phyloP scores from a whole-genome alignment of 345 rosid species.

The Erucastrum elatum region DNA sequence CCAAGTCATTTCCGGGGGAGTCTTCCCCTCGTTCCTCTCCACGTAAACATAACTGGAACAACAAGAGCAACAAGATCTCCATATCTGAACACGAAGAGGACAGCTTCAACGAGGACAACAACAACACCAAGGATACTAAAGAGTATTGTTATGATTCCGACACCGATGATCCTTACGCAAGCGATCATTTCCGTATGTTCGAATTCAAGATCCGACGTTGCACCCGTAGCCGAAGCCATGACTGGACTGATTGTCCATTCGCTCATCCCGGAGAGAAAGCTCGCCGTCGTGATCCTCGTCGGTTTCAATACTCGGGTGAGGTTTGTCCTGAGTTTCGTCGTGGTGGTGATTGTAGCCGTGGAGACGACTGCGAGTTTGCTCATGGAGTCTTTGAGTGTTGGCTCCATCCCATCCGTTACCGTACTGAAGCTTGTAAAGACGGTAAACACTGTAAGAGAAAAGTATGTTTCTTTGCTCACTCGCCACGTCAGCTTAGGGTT shows the following conservation, averaged over 20 bases:
- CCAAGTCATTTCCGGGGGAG: constrained; percentile 27
- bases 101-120: neutral
- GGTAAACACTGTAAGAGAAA: constrained; percentile 70
- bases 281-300: constrained; percentile 81
- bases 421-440: constrained; percentile 79
- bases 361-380: constrained; percentile 73
- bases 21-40: constrained; percentile 34
- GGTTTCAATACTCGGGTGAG: constrained; percentile 63
- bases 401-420: constrained; percentile 73
- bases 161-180: constrained; percentile 60
- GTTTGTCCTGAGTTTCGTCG: constrained; percentile 79
- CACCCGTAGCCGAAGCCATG: constrained; percentile 91
- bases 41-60: constrained; percentile 39
- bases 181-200: constrained; percentile 85
- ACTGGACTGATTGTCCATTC: constrained; percentile 98
- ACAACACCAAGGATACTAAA: constrained; percentile 14
- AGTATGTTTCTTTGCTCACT: constrained; percentile 76
- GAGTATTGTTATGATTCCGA: constrained; percentile 43
- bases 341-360: constrained; percentile 65
- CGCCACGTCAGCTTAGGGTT: constrained; percentile 65
- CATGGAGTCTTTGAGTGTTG: constrained; percentile 89
- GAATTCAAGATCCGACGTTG: constrained; percentile 95
- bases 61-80: constrained; percentile 28
- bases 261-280: constrained; percentile 95
- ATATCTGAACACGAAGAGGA: constrained; percentile 30